These are phyloP conservation scores for Rhizopogon sp. DNA, from an alignment of 768 basidiomycete species.

Conservation along the genomic window DNA sequence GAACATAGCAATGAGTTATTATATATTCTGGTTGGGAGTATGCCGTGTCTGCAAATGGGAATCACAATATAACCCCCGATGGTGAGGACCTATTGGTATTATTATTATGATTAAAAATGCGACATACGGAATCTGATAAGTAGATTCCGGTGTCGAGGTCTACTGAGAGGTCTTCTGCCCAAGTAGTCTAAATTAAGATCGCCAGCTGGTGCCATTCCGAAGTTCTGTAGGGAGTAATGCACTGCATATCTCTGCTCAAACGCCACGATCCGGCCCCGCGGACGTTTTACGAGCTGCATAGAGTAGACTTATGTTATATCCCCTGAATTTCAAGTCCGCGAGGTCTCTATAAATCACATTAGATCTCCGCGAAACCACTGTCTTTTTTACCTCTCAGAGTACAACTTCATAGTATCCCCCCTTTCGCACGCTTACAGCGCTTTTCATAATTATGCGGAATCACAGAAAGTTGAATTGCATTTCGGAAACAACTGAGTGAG, in stretches of 20 bases:
- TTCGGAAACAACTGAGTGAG: too few relatives aligned
- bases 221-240: not conserved
- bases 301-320: too few relatives aligned
- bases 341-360: conserved; percentile 1
- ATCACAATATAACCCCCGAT: not conserved
- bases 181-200: not conserved
- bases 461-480: too few relatives aligned
- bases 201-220: not conserved
- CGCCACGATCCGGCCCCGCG: conserved; percentile 1
- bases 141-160: too few relatives aligned
- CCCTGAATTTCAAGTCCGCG: too few relatives aligned
- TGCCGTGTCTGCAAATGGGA: not conserved
- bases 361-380: conserved; percentile 17
- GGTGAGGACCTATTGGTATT: too few relatives aligned
- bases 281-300: not conserved
- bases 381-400: too few relatives aligned
- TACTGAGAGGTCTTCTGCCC: not conserved
- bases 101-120: too few relatives aligned
- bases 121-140: too few relatives aligned
- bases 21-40: not conserved
- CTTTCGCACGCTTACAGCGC: not conserved
- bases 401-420: not conserved
- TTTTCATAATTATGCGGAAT: too few relatives aligned
- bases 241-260: not conserved
- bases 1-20: not conserved